These are phyloP conservation scores for Auricularia sp. DNA, from an alignment of 768 basidiomycete genomes.

Conservation along the genomic window DNA sequence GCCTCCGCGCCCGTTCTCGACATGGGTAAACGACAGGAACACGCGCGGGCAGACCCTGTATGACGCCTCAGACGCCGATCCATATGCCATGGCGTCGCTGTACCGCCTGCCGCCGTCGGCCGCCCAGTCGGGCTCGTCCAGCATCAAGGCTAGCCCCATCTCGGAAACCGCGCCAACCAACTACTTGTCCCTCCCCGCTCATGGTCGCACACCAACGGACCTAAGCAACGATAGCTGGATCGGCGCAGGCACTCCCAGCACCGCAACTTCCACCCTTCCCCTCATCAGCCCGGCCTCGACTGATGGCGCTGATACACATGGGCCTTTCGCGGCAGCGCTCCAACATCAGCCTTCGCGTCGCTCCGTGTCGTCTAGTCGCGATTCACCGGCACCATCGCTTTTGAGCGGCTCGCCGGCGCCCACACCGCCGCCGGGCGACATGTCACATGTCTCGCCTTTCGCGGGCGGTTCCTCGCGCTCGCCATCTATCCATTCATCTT, in stretches of 20 bases:
- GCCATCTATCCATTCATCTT: not conserved
- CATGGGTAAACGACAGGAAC: not conserved
- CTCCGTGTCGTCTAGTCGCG: not conserved
- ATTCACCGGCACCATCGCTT: not conserved
- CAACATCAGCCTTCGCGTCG: not conserved
- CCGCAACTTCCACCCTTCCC: not conserved
- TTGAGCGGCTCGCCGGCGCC: not conserved
- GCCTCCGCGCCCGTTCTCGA: not conserved
- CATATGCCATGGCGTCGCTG: not conserved
- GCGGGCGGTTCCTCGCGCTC: not conserved
- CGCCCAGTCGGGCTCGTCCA: not conserved
- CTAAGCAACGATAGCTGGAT: not conserved
- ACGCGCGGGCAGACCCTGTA: not conserved
- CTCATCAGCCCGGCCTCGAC: not conserved
- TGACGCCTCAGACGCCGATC: not conserved
- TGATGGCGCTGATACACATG: not conserved
- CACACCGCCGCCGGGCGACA: not conserved
- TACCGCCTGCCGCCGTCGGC: not conserved
- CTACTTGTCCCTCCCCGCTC: not conserved
- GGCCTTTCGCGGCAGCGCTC: not conserved
- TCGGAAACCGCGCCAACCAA: not conserved
- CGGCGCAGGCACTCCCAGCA: not conserved
- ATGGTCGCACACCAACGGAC: not conserved
- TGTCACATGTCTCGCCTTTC: not conserved
- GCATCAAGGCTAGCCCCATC: not conserved